Base-by-base conservation (phyloP, 2,329 filamentous ascomycete species). In the Colletotrichum chlorophyti region DNA sequence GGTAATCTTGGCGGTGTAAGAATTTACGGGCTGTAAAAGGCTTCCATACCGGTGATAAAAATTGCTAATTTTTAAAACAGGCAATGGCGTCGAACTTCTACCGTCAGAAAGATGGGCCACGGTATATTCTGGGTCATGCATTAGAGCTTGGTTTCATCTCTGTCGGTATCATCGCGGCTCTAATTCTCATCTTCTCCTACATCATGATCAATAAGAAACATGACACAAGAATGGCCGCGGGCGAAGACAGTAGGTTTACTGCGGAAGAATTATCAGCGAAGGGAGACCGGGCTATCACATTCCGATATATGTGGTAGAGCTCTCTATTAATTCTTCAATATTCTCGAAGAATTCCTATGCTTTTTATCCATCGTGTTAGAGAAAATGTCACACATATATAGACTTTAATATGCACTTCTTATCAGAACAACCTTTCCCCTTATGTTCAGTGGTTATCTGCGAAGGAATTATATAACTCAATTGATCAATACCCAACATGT, bases 11-110 rank as follows among this genome's bases (percentile, higher is more conserved):
- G 79, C 10, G 81, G 81, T 2, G 75, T 77, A 70, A 68, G 75
- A 70, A 0, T 7, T 11, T 8, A 7, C 4, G 4, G 15, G 23
- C 4, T 11, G 48, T 64, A 3, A 3, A 19, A 9, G n/a, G n/a
- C n/a, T n/a, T n/a, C n/a, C n/a, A n/a, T n/a, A n/a, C n/a, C 6
- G 12, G 5, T 1, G 14, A 27, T 3, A 15, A 8, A 0, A 14
- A 6, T 7, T 19, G 63, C 53, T 62, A 6, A 49, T 38, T 6
- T 15, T 10, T 2, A 2, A n/a, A n/a, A 4, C n/a, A 78, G 74
- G 88, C 87, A 1, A 89, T 91, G 82, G 85, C 87, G 0, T 87
- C 86, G 5, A 91, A 91, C 65, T 90, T 91, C 65, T 91, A 91
- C 65, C 80, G 87, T 4, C 68, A 74, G 24, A 70, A 69, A 5